These are phyloP conservation scores for Suillus paluster DNA, from an alignment of 768 basidiomycete species.

Conservation along the genomic window DNA sequence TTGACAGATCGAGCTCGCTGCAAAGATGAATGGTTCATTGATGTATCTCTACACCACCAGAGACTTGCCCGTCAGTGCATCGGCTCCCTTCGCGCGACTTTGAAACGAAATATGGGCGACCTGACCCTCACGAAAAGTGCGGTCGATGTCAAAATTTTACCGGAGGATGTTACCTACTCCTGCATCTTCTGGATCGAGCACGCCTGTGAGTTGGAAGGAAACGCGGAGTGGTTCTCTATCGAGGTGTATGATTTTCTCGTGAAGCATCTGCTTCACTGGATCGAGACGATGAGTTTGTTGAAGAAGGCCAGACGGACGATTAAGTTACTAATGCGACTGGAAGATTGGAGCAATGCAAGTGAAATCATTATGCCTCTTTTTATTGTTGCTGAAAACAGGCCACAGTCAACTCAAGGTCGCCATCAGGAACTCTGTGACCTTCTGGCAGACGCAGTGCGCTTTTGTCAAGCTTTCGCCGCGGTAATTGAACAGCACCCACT, in stretches of 20 bases:
- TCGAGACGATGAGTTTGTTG: slow-evolving; percentile 37
- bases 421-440: slow-evolving; percentile 24
- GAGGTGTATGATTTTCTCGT: slow-evolving; percentile 26
- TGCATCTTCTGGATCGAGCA: slow-evolving; percentile 35
- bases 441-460: slow-evolving; percentile 32
- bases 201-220: slow-evolving; percentile 18
- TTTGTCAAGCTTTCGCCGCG: slow-evolving; percentile 34
- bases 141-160: slow-evolving; percentile 19
- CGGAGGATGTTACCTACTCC: slow-evolving; percentile 32
- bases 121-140: slow-evolving; percentile 23
- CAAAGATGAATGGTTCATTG: slow-evolving; percentile 33
- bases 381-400: neutral
- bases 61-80: slow-evolving; percentile 31
- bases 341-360: slow-evolving; percentile 32
- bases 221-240: slow-evolving; percentile 13
- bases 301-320: slow-evolving; percentile 37
- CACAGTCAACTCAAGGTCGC: slow-evolving; percentile 17
- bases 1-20: slow-evolving; percentile 35
- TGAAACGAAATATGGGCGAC: slow-evolving; percentile 32
- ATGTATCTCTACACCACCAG: slow-evolving; percentile 24
- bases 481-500: slow-evolving; percentile 39
- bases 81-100: slow-evolving; percentile 11
- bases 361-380: neutral
- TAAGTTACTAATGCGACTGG: slow-evolving; percentile 26
- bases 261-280: slow-evolving; percentile 37